These are phyloP conservation scores for Aspergillus bridgeri DNA, from an alignment of 495 filamentous ascomycete species.

Conservation along the genomic window DNA sequence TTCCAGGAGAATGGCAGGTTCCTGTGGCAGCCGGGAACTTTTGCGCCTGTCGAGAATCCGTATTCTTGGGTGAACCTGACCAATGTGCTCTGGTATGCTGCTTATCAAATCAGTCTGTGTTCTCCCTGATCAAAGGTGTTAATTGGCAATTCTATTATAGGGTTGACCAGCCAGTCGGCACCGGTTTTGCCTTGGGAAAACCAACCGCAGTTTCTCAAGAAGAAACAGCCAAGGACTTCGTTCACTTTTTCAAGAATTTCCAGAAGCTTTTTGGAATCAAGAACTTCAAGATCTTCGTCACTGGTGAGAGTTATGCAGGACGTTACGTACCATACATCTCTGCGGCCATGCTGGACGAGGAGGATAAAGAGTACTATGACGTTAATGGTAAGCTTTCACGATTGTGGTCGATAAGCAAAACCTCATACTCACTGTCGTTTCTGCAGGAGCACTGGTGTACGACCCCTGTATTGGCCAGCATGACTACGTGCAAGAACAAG, in stretches of 20 bases:
- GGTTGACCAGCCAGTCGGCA: slow-evolving; percentile 56
- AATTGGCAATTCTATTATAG: slow-evolving; percentile 10
- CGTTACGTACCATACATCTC: slow-evolving; percentile 55
- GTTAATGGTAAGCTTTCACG: slow-evolving; percentile 30
- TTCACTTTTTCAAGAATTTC: slow-evolving; percentile 64
- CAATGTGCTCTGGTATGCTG: slow-evolving; percentile 58
- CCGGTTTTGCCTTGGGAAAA: slow-evolving; percentile 54
- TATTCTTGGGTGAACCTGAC: slow-evolving; percentile 67
- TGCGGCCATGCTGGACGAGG: slow-evolving; percentile 47
- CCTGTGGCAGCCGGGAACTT: slow-evolving; percentile 58
- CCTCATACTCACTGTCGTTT: not conserved
- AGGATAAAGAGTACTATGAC: slow-evolving; percentile 48
- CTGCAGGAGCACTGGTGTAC: slow-evolving; percentile 36
- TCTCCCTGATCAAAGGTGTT: not conserved
- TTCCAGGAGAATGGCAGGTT: slow-evolving; percentile 66
- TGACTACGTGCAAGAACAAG: slow-evolving; percentile 37
- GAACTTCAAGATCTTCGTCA: slow-evolving; percentile 58
- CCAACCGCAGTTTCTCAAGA: slow-evolving; percentile 52
- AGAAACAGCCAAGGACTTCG: slow-evolving; percentile 56
- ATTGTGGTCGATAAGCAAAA: not conserved
- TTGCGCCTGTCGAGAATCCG: slow-evolving; percentile 54
- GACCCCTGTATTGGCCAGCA: slow-evolving; percentile 43
- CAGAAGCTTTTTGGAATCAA: slow-evolving; percentile 57
- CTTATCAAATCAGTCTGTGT: not conserved
- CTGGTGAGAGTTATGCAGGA: slow-evolving; percentile 59